Base-by-base conservation (phyloP, 2,329 filamentous ascomycete species). In the Xylariaceae sp. region DNA sequence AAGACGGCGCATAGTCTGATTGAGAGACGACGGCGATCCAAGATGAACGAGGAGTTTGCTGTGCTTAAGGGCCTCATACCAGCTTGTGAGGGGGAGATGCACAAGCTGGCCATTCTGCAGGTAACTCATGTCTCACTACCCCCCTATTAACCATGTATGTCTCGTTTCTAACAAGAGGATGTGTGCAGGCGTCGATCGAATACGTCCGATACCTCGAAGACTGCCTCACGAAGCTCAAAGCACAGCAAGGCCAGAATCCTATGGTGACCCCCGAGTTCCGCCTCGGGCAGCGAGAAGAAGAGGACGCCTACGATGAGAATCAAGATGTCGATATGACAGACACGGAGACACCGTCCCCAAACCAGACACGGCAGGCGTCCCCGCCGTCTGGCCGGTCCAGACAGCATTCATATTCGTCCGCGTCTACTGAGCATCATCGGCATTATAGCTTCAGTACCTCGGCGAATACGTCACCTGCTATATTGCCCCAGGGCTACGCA, bases 31-130 rank as follows among this genome's bases (percentile, higher is more conserved):
- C 77, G 94, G 63, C 80, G 94, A 56, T 96, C 90, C 12, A 99
- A 97, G 76, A 99, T 97, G 93, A 97, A 99, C 62, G 93, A 97
- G 69, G 94, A 97, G 73, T 97, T 97, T 73, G 88, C 85, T 2
- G 88, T 95, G 14, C 74, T 97, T 59, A 97, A 97, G 73, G 83
- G 87, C 63, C 91, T 99, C 89, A 95, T 97, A 51, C 94, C 94
- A 1, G 93, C 94, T 2, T 97, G 94, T 70, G 84, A 82, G n/a
- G 92, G 91, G 6, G 93, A 97, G 66, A 97, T 97, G 94, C 94
- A 97, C 71, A 99, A 99, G 73, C 75, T 97, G 51, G 91, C 92
- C 14, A 97, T 97, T 61, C 74, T 97, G 46, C 91, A 97, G 83
- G 92, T 95, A 69, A 58, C 47, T 31, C 5, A 22, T n/a, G n/a